These are phyloP conservation scores for Pseudopyricularia cyperi DNA, from an alignment of 2,329 filamentous ascomycete genomes.

Conservation along the genomic window DNA sequence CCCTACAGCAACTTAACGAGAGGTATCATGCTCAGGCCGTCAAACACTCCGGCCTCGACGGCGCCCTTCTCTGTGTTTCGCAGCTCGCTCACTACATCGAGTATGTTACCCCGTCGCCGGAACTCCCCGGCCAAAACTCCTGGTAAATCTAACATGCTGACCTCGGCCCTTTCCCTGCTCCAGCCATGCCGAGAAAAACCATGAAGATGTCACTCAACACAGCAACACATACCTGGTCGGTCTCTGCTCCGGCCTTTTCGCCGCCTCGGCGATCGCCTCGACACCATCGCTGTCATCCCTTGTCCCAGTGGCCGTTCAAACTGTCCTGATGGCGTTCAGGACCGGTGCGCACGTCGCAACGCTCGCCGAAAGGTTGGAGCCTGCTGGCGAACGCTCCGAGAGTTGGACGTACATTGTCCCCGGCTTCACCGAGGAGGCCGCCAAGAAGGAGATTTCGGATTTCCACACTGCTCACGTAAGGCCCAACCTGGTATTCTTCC, in stretches of 20 bases:
- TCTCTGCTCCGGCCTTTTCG: constrained; percentile 56
- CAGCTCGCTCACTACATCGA: constrained; percentile 59
- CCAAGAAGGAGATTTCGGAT: constrained; percentile 34
- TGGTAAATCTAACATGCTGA: background rate
- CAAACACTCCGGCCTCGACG: constrained; percentile 51
- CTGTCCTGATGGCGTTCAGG: constrained; percentile 54
- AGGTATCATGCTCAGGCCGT: constrained; percentile 42
- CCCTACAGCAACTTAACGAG: constrained; percentile 51
- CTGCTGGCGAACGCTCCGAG: constrained; percentile 29
- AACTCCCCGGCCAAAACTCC: background rate
- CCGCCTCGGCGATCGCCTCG: constrained; percentile 54
- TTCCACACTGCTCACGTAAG: constrained; percentile 44
- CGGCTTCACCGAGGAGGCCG: constrained; percentile 36
- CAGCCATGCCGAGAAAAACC: constrained; percentile 40
- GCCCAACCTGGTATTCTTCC: background rate
- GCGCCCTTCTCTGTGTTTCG: constrained; percentile 48
- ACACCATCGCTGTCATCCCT: constrained; percentile 49
- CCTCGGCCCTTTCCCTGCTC: constrained; percentile 1
- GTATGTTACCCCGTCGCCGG: constrained; percentile 26
- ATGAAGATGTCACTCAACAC: constrained; percentile 35
- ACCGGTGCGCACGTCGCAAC: constrained; percentile 42
- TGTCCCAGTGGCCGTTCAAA: constrained; percentile 48
- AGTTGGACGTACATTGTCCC: constrained; percentile 57
- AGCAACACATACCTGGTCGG: constrained; percentile 44
- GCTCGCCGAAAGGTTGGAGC: constrained; percentile 31